Evolutionary conservation across 2,329 filamentous ascomycete species (phyloP).

Genomic region (Westerdykella ornata): DNA sequence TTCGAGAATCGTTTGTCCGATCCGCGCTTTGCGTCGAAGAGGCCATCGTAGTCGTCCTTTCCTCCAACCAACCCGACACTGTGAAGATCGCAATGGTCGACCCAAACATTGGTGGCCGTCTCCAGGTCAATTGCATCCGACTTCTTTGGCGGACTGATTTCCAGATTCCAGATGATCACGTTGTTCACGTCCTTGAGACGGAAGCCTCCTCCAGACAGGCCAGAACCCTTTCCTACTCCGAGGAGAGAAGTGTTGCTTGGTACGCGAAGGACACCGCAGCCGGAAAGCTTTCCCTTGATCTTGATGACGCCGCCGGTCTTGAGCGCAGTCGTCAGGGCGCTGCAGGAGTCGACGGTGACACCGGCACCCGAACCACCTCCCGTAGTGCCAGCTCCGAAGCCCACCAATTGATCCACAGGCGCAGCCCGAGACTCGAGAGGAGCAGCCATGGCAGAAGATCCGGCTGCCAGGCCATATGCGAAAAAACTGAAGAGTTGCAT

Average conservation of each 20-base stretch:
- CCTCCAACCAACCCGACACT: slow-evolving; percentile 39
- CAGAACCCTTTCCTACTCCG: slow-evolving; percentile 40
- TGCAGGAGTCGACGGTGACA: slow-evolving; percentile 49
- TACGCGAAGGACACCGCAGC: slow-evolving; percentile 27
- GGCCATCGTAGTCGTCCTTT: slow-evolving; percentile 10
- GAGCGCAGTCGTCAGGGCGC: slow-evolving; percentile 47
- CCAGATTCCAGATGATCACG: slow-evolving; percentile 59
- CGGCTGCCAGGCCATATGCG: slow-evolving; percentile 20
- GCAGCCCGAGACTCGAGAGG: slow-evolving; percentile 25
- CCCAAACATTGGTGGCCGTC: slow-evolving; percentile 50
- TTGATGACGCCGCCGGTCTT: slow-evolving; percentile 31
- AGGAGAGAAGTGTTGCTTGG: slow-evolving; percentile 25
- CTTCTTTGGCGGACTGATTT: slow-evolving; percentile 49
- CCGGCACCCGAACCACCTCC: slow-evolving; percentile 52
- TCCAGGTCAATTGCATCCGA: slow-evolving; percentile 56
- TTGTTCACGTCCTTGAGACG: slow-evolving; percentile 50
- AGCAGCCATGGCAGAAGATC: slow-evolving; percentile 17
- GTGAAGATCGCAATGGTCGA: slow-evolving; percentile 61
- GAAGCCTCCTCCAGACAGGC: slow-evolving; percentile 44
- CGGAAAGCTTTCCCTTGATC: slow-evolving; percentile 26
- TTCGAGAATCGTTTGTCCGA: no score
- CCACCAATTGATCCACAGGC: slow-evolving; percentile 30
- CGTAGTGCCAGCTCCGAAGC: slow-evolving; percentile 49
- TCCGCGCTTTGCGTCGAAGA: slow-evolving; percentile 55
- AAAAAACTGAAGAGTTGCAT: slow-evolving; percentile 26